Conservation (phyloP, 441 rosid genomes). For the Brassica hybrid region DNA sequence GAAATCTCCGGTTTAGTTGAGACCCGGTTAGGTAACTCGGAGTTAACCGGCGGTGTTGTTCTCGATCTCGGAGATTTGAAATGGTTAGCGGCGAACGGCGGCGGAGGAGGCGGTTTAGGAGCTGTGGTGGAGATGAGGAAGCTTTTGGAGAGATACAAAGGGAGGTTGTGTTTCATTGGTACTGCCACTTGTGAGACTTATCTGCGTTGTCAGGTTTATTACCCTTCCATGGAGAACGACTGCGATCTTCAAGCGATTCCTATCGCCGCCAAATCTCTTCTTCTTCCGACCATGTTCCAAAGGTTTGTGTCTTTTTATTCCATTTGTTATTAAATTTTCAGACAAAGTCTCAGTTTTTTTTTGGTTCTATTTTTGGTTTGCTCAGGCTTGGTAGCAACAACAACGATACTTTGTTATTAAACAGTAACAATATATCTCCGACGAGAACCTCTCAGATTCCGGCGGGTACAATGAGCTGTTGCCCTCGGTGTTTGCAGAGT, state of each 20-base stretch:
- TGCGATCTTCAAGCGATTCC: conserved; percentile 97
- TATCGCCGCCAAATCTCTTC: conserved; percentile 68
- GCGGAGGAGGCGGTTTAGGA: conserved; percentile 34
- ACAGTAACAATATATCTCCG: conserved; percentile 50
- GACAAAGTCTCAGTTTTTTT: neutral
- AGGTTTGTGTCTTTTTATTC: conserved; percentile 53
- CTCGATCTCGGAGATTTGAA: conserved; percentile 90
- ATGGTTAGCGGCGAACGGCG: conserved; percentile 73
- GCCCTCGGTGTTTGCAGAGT: conserved; percentile 69
- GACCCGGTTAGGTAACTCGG: conserved; percentile 48
- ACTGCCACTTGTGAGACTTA: conserved; percentile 96
- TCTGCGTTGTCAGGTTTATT: conserved; percentile 89
- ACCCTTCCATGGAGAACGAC: conserved; percentile 86
- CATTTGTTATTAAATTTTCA: too few species aligned
- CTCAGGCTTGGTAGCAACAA: conserved; percentile 45
- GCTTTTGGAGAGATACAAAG: conserved; percentile 56
- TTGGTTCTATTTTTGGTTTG: conserved; percentile 12
- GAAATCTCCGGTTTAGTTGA: conserved; percentile 65
- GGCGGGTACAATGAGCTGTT: conserved; percentile 51
- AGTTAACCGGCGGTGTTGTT: conserved; percentile 61
- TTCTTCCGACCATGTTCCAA: conserved; percentile 56
- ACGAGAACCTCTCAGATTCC: conserved; percentile 55
- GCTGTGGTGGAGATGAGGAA: conserved; percentile 71
- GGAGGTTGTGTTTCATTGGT: conserved; percentile 76
- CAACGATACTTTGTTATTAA: conserved; percentile 40